Evolutionary conservation across 2,329 filamentous ascomycete species (phyloP).

Genomic region (Purpureocillium lavendulum): DNA sequence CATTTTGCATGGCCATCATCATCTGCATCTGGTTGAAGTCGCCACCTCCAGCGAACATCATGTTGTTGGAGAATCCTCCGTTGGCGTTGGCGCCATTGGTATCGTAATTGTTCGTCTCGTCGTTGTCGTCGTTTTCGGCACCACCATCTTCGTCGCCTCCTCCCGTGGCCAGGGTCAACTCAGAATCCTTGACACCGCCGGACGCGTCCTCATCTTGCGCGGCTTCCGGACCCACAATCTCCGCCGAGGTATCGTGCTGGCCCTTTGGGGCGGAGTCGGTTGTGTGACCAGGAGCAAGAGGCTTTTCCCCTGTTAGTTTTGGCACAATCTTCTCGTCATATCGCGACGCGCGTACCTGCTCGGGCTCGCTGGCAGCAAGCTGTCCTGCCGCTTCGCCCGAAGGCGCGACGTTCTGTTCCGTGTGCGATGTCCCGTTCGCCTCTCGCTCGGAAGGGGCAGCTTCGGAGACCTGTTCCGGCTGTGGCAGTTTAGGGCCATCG

Average conservation of each 20-base stretch:
- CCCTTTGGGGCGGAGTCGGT: neutral
- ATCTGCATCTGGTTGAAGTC: conserved; percentile 73
- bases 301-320: neutral
- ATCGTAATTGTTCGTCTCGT: conserved; percentile 12
- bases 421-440: neutral
- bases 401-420: neutral
- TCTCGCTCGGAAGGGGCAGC: conserved; percentile 9
- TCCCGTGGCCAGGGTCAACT: conserved; percentile 1
- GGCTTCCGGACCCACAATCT: conserved; percentile 2
- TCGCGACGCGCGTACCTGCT: conserved; percentile 4
- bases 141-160: conserved; percentile 7
- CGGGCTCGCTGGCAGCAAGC: conserved; percentile 1
- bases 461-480: conserved; percentile 14
- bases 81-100: conserved; percentile 28
- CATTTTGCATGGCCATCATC: conserved; percentile 71
- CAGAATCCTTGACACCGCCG: neutral
- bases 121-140: conserved; percentile 14
- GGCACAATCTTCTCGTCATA: neutral
- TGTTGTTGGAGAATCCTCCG: conserved; percentile 45
- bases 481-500: conserved; percentile 27
- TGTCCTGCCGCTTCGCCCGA: conserved; percentile 1
- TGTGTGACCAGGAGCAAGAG: neutral
- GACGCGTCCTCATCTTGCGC: neutral
- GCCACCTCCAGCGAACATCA: conserved; percentile 52
- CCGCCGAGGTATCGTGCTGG: neutral